Base-by-base conservation (phyloP, 2,329 filamentous ascomycete genomes). In the Talaromyces sp. region DNA sequence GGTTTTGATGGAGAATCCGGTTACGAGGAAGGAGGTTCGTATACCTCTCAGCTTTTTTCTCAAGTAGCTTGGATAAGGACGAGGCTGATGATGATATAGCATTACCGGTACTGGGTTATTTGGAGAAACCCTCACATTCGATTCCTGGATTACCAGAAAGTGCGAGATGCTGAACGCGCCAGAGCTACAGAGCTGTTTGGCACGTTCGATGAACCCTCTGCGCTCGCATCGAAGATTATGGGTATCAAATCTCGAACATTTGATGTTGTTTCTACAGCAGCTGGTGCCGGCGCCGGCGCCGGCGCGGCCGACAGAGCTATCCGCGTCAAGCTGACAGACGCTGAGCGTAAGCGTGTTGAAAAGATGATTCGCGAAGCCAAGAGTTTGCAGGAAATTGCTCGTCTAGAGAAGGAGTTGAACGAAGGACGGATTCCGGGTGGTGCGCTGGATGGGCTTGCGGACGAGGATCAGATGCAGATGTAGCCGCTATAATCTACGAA, bases 21-120 rank as follows among this genome's bases (percentile, higher is more conserved):
- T 98, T 8, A 88, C 91, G 27, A 91, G 90, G 82, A 96, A 94
- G 80, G 93, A 98, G 87, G 93, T 96, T 76, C 71, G 89, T 79
- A 57, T 22, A 3, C 24, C 19, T 37, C n/a, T 33, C 31, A 7
- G 11, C 1, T 45, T 10, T 1, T 59, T 14, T 6, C 5, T 39
- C 27, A 22, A 4, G 22, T 14, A n/a, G 19, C n/a, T 37, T 16
- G 6, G 16, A 16, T 3, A 27, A 19, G 11, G 33, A 43, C 2
- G 14, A 16, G 5, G 35, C 14, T 56, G 33, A 56, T 37, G 37
- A 45, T 27, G n/a, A 13, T 13, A 8, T 62, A 97, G 92, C 83
- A 97, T 79, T 99, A 98, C 81, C 90, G 95, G 62, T 90, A 90
- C 76, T 99, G 92, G 90, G 82, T 97, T 33, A 86, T 99, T 67